phyloP scores from a whole-genome alignment of 2,329 filamentous ascomycete species.

The Taxawa tesnikishii region DNA sequence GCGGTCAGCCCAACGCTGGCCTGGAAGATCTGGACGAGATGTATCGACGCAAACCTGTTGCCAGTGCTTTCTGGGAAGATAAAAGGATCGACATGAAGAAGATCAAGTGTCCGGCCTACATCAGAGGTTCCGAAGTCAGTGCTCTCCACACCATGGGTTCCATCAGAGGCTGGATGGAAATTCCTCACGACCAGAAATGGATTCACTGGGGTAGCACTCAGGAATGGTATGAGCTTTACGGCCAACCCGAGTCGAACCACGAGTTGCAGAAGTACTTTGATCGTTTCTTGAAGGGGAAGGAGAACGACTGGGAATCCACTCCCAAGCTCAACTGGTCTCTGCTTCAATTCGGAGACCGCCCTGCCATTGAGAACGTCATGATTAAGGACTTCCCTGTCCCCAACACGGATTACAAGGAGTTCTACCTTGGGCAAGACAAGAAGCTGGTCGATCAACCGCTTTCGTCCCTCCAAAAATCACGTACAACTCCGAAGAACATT shows the following conservation, averaged over 20 bases:
- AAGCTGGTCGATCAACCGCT: constrained; percentile 4
- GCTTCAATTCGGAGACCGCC: constrained; percentile 23
- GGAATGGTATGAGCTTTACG: constrained; percentile 35
- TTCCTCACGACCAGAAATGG: constrained; percentile 29
- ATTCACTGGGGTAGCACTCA: constrained; percentile 26
- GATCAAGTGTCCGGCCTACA: constrained; percentile 13
- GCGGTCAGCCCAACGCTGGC: constrained; percentile 9
- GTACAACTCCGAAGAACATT: constrained; percentile 22
- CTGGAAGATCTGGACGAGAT: constrained; percentile 13
- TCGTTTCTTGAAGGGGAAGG: constrained; percentile 26
- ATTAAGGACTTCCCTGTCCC: constrained; percentile 18
- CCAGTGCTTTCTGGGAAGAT: constrained; percentile 12
- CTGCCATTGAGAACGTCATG: constrained; percentile 19
- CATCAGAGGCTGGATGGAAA: constrained; percentile 24
- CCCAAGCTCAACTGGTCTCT: constrained; percentile 24
- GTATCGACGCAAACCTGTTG: constrained; percentile 10
- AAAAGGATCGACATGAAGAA: constrained; percentile 13
- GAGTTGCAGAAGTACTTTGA: constrained; percentile 35
- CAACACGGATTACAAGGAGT: constrained; percentile 3
- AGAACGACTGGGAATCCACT: constrained; percentile 31
- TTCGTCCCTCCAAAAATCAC: constrained; percentile 6
- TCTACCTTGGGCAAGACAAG: constrained; percentile 6
- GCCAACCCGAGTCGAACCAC: constrained; percentile 17
- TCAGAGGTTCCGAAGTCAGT: constrained; percentile 10
- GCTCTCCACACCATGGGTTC: constrained; percentile 11